Base-by-base conservation (phyloP, 306 rosid genomes). In the Medicago ruthenica region DNA sequence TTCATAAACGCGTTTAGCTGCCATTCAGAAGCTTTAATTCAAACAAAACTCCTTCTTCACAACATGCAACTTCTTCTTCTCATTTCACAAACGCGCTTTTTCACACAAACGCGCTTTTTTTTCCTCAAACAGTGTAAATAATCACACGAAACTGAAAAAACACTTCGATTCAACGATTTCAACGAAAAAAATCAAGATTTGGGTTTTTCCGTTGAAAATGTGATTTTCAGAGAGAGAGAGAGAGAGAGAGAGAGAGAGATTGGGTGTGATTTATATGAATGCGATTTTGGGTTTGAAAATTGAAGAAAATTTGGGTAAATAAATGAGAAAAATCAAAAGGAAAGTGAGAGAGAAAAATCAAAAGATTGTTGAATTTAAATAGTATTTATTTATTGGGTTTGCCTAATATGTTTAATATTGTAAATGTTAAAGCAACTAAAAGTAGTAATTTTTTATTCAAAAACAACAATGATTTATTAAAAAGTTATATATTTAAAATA, bases 1-100 rank as follows among this genome's bases (percentile, higher is more conserved):
- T 88, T 93, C 84, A 80, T 88, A 91, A 57, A 91, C 91, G 83
- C 96, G 98, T 87, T 87, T 87, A 17, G 83, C 85, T 36, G 96
- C 96, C 97, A 93, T 93, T 71, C 71, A 77, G 66, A 77, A 76
- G 80, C 69, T 64, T 17, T 20, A 14, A 9, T 17, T 57, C 71
- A 27, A 27, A 27, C 31, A 45, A 44, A 79, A 66, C 81, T 40
- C 58, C 22, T 48, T 18, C 67, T 71, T 34, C 58, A 70, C 4
- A 81, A 57, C 80, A 81, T 81, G 63, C 82, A 76, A 73, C 70
- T 69, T 75, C 55, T 70, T 47, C 64, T 77, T 76, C 75, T 85
- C 92, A 88, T 85, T 69, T 39, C 87, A 36, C 51, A 69, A 15
- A 61, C 17, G n/a, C 51, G 51, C 16, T 45, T 45, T 45, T 45